Evolutionary conservation across 805 yeast species (phyloP), one percentile per base, ranked within the genome.

Genomic region (Suhomyces prunicola): DNA sequence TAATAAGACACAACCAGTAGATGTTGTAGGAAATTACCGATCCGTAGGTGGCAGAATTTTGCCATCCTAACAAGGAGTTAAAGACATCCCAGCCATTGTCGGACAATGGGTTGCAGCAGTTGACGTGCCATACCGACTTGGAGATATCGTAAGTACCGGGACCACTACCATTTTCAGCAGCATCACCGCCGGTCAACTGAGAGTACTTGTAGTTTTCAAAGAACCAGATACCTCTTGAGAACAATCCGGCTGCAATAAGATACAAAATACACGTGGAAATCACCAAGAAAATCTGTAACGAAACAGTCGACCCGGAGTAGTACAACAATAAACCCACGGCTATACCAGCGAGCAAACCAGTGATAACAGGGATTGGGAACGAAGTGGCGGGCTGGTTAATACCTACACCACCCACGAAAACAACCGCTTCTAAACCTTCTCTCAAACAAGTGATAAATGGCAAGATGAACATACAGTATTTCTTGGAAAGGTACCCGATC

Each of bases 51-150:
- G 97, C 98, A 50, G 96, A 83, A 74, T 93, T 93, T 76, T 91
- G 97, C 99, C 99, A 93, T 57, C 98, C 99, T 58, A 93, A 77
- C 53, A 93, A 71, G 26, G 97, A 90, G 67, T 93, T 93, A 81
- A 93, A 93, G 56, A 93, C 85, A 81, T 91, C 97, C 98, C 98
- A 93, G 76, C 97, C 98, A 62, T 86, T 85, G 72, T 87, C 93
- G 54, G 80, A 77, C 71, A 87, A 92, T 46, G 97, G 97, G 73
- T 91, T 91, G 78, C 98, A 93, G 76, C 97, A 93, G 80, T 93
- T 91, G 56, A 93, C 96, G 74, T 93, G 99, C 92, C 97, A 93
- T 26, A 93, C 97, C 12, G 88, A 73, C 64, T 80, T 81, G 48
- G 77, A 64, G 64, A 93, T 83, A 71, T 93, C 86, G 73, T 93